phyloP scores from a whole-genome alignment of 2,329 filamentous ascomycete species.

The Thermomyces lanuginosus region DNA sequence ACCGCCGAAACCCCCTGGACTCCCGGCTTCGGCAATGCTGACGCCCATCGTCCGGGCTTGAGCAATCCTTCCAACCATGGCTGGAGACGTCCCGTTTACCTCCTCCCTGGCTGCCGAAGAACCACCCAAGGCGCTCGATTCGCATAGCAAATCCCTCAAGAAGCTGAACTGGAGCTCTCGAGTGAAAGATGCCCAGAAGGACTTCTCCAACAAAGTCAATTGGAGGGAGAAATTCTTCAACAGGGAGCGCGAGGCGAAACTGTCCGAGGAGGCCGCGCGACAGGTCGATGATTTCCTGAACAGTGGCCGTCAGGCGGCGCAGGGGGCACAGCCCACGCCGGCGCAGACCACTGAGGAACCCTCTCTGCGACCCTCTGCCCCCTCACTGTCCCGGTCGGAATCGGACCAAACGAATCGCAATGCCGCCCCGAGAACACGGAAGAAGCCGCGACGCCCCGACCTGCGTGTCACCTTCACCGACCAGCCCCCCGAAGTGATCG shows the following conservation, averaged over 20 bases:
- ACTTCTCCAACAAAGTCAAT: conserved; percentile 14
- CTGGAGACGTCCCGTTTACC: conserved; percentile 21
- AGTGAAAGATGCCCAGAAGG: conserved; percentile 2
- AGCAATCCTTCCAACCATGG: conserved; percentile 11
- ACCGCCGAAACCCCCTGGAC: background rate
- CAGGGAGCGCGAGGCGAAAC: conserved; percentile 19
- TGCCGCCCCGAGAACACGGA: conserved; percentile 16
- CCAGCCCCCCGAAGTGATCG: conserved; percentile 62
- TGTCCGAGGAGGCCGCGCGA: conserved; percentile 22
- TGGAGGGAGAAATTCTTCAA: conserved; percentile 38
- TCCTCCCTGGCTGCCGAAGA: conserved; percentile 18
- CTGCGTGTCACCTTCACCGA: conserved; percentile 60
- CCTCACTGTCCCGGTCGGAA: background rate
- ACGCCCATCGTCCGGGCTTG: background rate
- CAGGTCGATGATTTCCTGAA: conserved; percentile 43
- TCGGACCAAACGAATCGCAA: conserved; percentile 8
- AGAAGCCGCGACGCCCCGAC: conserved; percentile 36
- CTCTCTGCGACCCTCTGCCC: conserved; percentile 8
- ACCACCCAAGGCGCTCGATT: conserved; percentile 16
- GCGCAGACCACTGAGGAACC: conserved; percentile 20
- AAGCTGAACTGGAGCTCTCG: conserved; percentile 5
- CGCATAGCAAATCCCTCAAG: conserved; percentile 5
- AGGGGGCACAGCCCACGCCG: conserved; percentile 6
- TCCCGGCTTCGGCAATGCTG: background rate
- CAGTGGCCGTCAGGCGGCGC: conserved; percentile 31